Conservation (phyloP, 345 rosid species). For the Pseudoturritis turrita region DNA sequence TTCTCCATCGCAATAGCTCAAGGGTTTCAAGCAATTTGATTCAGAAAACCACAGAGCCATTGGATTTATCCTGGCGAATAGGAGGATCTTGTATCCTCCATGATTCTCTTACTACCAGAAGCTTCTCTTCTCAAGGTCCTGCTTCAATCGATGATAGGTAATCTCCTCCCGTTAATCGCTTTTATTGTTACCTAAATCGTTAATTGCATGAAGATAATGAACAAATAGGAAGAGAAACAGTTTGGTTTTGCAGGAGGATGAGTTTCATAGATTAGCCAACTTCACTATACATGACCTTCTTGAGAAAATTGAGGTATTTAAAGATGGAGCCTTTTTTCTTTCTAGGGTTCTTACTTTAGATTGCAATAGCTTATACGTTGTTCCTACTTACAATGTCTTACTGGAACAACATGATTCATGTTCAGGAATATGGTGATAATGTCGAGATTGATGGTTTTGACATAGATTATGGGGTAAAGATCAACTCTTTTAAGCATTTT, state of each 20-base stretch:
- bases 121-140: slow-evolving; percentile 47
- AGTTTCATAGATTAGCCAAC: slow-evolving; percentile 76
- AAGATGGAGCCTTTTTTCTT: background rate
- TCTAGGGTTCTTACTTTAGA: background rate
- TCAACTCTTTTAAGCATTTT: background rate
- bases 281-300: slow-evolving; percentile 65
- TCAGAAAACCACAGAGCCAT: background rate
- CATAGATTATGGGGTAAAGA: slow-evolving; percentile 84
- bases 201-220: slow-evolving; percentile 1
- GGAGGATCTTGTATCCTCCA: slow-evolving; percentile 13
- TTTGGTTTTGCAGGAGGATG: slow-evolving; percentile 75
- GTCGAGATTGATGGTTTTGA: slow-evolving; percentile 84
- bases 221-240: slow-evolving; percentile 45
- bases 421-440: slow-evolving; percentile 80
- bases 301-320: slow-evolving; percentile 76
- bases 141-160: slow-evolving; percentile 23
- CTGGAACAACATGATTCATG: background rate
- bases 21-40: slow-evolving; percentile 9
- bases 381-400: background rate
- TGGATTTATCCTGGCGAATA: background rate
- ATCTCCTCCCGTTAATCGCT: background rate
- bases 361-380: background rate
- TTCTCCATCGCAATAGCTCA: background rate
- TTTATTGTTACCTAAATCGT: background rate
- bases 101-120: slow-evolving; percentile 30